Conservation (phyloP, 176 grass and related monocot species). For the Aegilops speltoides region DNA sequence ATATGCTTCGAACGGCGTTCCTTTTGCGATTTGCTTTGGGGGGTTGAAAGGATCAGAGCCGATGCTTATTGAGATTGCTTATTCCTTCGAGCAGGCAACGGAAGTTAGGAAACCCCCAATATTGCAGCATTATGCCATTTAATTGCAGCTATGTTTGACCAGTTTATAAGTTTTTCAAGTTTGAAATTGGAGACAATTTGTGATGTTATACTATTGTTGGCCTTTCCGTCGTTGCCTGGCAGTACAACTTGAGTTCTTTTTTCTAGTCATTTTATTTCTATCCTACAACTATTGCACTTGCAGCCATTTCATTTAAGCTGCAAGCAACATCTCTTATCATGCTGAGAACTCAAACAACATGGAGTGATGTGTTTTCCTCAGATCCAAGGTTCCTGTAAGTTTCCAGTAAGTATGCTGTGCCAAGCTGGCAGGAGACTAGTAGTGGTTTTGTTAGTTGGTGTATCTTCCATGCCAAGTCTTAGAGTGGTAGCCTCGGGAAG, state of each 20-base stretch:
- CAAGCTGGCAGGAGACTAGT: slow-evolving; percentile 45
- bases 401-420: slow-evolving; percentile 94
- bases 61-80: slow-evolving; percentile 70
- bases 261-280: slow-evolving; percentile 19
- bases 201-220: no score
- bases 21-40: slow-evolving; percentile 72
- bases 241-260: not conserved
- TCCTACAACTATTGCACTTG: not conserved
- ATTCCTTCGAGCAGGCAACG: slow-evolving; percentile 79
- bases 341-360: no score
- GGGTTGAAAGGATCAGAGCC: slow-evolving; percentile 75
- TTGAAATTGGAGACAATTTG: no score
- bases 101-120: slow-evolving; percentile 51
- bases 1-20: slow-evolving; percentile 42
- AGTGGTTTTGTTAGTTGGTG: slow-evolving; percentile 54
- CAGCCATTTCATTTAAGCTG: not conserved
- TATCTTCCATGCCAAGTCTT: slow-evolving; percentile 80
- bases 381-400: slow-evolving; percentile 66
- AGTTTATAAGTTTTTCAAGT: no score
- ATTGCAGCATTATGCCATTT: slow-evolving; percentile 34
- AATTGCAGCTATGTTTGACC: not conserved
- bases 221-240: not conserved
- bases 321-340: no score
- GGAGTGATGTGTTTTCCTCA: slow-evolving; percentile 65
- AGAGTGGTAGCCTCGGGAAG: slow-evolving; percentile 47